A percentile compares a stretch with the other conserved stretches of the same genome.
phyloP scores from a whole-genome alignment of 768 basidiomycete species.

The Suillus brevipes region DNA sequence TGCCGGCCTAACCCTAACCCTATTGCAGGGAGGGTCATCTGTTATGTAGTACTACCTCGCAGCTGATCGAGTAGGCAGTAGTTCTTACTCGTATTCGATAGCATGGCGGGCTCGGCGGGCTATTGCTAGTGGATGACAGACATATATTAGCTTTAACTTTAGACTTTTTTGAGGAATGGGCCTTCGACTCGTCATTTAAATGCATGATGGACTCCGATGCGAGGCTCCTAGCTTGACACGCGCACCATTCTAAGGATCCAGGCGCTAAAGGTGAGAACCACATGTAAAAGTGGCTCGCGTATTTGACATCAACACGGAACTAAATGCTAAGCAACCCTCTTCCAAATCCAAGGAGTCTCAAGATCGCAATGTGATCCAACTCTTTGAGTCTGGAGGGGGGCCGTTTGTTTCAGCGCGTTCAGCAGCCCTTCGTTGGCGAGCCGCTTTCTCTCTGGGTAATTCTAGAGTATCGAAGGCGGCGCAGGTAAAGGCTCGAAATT shows the following conservation, averaged over 20 bases:
- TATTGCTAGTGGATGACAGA: not conserved
- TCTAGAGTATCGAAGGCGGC: constrained; percentile 27
- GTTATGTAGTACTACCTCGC: no score
- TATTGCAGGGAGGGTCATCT: not conserved
- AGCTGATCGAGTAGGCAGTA: no score
- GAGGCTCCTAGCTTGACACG: not conserved
- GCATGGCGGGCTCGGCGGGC: no score
- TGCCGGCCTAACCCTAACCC: constrained; percentile 29
- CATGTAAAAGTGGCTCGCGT: not conserved
- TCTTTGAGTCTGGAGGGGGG: not conserved
- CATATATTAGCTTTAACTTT: not conserved
- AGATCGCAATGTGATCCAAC: not conserved
- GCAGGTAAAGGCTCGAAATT: constrained; percentile 26
- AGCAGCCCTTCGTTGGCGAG: constrained; percentile 16
- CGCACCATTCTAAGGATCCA: not conserved
- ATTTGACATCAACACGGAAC: not conserved
- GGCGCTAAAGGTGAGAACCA: not conserved
- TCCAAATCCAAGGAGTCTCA: not conserved
- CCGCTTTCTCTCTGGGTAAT: constrained; percentile 29
- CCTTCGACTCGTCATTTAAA: no score
- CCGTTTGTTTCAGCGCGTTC: not conserved
- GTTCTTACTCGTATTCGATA: no score
- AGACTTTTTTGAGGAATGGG: no score
- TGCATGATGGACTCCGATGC: no score
- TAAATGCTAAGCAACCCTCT: not conserved